Conservation (phyloP, 345 rosid genomes). For the Salix udensis region DNA sequence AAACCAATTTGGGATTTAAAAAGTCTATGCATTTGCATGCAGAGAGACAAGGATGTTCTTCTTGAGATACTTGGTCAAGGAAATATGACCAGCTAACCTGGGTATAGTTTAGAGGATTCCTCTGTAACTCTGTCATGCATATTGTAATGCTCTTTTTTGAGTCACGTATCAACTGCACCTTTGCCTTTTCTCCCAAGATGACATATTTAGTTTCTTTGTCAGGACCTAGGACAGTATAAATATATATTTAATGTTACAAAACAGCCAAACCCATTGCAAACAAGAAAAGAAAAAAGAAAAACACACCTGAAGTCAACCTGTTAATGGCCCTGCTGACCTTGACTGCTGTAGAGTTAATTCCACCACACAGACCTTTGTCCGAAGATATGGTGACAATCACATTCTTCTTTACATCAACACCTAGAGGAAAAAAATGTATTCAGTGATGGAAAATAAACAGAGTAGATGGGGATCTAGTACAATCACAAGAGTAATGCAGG, state of each 20-base stretch:
- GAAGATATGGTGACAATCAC: slow-evolving; percentile 86
- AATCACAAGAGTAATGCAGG: neutral
- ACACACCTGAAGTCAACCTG: slow-evolving; percentile 67
- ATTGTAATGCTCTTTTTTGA: slow-evolving; percentile 68
- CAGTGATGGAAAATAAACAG: neutral
- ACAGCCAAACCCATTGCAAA: neutral
- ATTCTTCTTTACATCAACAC: slow-evolving; percentile 89
- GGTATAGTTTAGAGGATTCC: slow-evolving; percentile 84
- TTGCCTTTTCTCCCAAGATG: slow-evolving; percentile 87
- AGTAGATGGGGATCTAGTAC: neutral
- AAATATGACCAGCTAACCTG: slow-evolving; percentile 48
- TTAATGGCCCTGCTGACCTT: slow-evolving; percentile 69
- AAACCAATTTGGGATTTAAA: neutral
- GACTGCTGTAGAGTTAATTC: slow-evolving; percentile 89
- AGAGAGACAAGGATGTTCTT: neutral
- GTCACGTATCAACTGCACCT: slow-evolving; percentile 75
- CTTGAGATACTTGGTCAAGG: neutral
- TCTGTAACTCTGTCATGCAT: slow-evolving; percentile 69
- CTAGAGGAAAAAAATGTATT: slow-evolving; percentile 26
- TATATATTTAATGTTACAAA: slow-evolving; percentile 13
- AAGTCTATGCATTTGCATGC: neutral
- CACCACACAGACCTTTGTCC: slow-evolving; percentile 99
- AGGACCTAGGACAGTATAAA: slow-evolving; percentile 52
- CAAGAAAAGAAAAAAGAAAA: neutral
- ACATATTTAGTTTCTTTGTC: slow-evolving; percentile 81